These are phyloP conservation scores for Cryptococcus wingfieldii DNA, from an alignment of 1,284 basidiomycete genomes.

Conservation along the genomic window DNA sequence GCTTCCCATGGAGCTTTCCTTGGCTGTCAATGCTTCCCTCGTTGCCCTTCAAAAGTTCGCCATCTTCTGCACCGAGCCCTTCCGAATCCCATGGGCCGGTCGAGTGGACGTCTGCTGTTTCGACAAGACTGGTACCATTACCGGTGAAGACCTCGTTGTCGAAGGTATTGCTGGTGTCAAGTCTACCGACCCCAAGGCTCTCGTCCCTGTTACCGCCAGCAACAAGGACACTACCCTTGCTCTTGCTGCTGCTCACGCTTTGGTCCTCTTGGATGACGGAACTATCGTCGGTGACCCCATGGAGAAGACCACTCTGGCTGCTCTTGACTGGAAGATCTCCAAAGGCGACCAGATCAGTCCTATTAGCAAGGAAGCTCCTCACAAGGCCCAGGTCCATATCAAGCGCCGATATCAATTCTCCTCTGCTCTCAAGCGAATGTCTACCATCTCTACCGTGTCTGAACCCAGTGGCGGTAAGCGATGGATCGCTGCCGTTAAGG, in stretches of 20 bases:
- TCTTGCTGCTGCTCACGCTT: slow-evolving; percentile 89
- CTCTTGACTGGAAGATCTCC: slow-evolving; percentile 81
- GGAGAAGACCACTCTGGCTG: slow-evolving; percentile 94
- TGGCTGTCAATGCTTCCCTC: slow-evolving; percentile 89
- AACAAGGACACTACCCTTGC: slow-evolving; percentile 75
- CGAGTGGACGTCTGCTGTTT: slow-evolving; percentile 95
- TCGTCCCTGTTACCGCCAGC: slow-evolving; percentile 74
- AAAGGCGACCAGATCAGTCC: slow-evolving; percentile 73
- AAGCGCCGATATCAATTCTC: slow-evolving; percentile 93
- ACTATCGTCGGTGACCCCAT: slow-evolving; percentile 95
- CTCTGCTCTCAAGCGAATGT: slow-evolving; percentile 92
- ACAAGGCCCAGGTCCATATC: slow-evolving; percentile 64
- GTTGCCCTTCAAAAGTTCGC: slow-evolving; percentile 90
- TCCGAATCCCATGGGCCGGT: slow-evolving; percentile 89
- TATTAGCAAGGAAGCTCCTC: slow-evolving; percentile 54
- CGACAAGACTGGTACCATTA: slow-evolving; percentile 96
- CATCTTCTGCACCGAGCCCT: slow-evolving; percentile 96
- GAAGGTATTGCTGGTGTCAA: slow-evolving; percentile 85
- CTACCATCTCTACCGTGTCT: slow-evolving; percentile 70
- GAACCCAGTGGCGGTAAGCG: slow-evolving; percentile 37
- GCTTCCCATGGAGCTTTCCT: slow-evolving; percentile 88
- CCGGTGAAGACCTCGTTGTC: slow-evolving; percentile 87
- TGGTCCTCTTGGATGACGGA: slow-evolving; percentile 85
- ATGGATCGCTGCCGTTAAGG: slow-evolving; percentile 69
- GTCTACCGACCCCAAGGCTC: slow-evolving; percentile 59